These are phyloP conservation scores for Miscanthus lutarioriparius DNA, from an alignment of 176 grass and related monocot species.

Conservation along the genomic window DNA sequence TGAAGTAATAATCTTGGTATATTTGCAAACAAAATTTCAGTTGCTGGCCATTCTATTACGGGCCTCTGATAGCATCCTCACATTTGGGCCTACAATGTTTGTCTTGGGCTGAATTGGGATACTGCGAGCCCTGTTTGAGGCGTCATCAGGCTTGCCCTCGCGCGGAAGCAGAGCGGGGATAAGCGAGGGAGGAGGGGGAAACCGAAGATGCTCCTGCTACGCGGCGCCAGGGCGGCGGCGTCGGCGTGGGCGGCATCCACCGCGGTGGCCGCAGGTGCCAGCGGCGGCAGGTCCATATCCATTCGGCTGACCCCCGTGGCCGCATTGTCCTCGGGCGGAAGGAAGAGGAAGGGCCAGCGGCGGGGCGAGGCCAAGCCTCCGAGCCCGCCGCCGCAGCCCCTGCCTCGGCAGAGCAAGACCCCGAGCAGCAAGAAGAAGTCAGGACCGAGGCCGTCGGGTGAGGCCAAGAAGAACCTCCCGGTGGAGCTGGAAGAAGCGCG, in stretches of 20 bases:
- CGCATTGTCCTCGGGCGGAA: conserved; percentile 35
- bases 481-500: neutral
- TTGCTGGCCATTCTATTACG: neutral
- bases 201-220: conserved; percentile 26
- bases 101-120: neutral
- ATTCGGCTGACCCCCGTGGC: neutral
- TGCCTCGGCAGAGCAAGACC: conserved; percentile 3
- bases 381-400: neutral
- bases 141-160: neutral
- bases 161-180: neutral
- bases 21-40: neutral
- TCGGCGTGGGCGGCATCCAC: neutral
- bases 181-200: neutral
- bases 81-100: neutral
- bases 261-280: neutral
- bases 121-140: neutral
- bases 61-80: neutral
- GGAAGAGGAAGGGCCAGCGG: conserved; percentile 43
- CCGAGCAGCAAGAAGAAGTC: conserved; percentile 34
- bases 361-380: conserved; percentile 29
- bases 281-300: conserved; percentile 15
- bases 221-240: conserved; percentile 28
- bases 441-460: neutral
- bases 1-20: neutral
- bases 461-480: neutral